Evolutionary conservation across 1,139 yeast genomes (phyloP), one percentile per base, ranked within the genome.

Genomic region (Candida pseudoviswanathii): DNA sequence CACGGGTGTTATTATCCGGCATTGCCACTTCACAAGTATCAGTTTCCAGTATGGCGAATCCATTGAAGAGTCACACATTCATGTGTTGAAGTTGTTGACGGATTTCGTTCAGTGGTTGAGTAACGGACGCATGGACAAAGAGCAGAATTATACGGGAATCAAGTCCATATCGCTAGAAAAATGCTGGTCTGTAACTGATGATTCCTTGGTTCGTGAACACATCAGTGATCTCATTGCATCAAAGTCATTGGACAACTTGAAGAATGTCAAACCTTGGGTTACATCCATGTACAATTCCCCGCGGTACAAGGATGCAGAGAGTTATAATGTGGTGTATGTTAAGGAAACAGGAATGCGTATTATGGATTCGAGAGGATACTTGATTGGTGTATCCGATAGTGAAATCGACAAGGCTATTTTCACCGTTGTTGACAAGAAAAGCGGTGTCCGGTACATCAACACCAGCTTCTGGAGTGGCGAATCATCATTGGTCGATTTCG

Each of bases 151-250:
- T 30, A 10, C 54, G 44, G 52, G 50, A 16, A 33, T 55, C 39
- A 10, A 49, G 54, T 16, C 31, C 43, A 21, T 48, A 30, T 43
- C 62, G 56, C 2, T 67, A 7, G 70, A 66, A 48, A 65, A 67
- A 51, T 65, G 71, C 38, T 71, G 75, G 75, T 66, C 73, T 1
- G 58, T 67, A 7, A 54, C 65, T 1, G 71, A 70, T 50, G 74
- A 68, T 39, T 53, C 65, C 0, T 51, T 62, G 10, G 48, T 58
- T 7, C 50, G 73, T 47, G 63, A 60, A 31, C 57, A 58, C 46
- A 60, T 59, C 43, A 51, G 43, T 10, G 41, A 43, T 30, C 30
- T 41, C n/a, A 41, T 47, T 26, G 36, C 34, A 4, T 24, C 39
- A 8, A 41, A 29, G 21, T 8, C 26, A 4, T 40, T 10, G 9